A percentile compares a stretch with the other conserved stretches of the same genome.
phyloP scores from a whole-genome alignment of 768 basidiomycete species.

The Xanthoconium stramineum region DNA sequence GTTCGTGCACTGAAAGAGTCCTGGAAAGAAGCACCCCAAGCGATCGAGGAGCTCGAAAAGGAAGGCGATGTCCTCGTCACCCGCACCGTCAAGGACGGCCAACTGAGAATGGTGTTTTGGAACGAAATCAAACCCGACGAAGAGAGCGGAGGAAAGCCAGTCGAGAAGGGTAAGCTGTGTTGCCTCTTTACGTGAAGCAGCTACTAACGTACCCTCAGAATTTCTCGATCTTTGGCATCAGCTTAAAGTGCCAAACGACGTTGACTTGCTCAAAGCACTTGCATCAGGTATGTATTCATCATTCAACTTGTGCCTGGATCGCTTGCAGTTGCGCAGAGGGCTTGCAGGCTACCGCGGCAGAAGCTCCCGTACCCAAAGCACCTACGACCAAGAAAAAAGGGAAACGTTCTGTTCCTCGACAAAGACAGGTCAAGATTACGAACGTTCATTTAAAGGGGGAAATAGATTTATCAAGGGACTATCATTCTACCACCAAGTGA shows the following conservation, averaged over 20 bases:
- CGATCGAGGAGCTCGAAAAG: conserved; percentile 86
- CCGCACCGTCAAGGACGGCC: conserved; percentile 77
- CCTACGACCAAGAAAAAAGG: conserved; percentile 75
- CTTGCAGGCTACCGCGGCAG: conserved; percentile 72
- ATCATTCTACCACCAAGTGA: conserved; percentile 33
- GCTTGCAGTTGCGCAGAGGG: conserved; percentile 51
- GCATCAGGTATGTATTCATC: conserved; percentile 52
- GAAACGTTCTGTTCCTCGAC: conserved; percentile 67
- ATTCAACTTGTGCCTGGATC: background rate
- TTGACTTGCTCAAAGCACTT: conserved; percentile 75
- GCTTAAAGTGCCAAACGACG: conserved; percentile 81
- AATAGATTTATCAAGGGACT: conserved; percentile 82
- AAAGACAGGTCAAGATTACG: conserved; percentile 79
- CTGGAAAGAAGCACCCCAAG: conserved; percentile 83
- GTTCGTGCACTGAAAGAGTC: conserved; percentile 84
- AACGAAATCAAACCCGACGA: conserved; percentile 82
- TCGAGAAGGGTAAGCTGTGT: conserved; percentile 68
- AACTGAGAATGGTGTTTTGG: conserved; percentile 84
- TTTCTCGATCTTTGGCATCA: conserved; percentile 86
- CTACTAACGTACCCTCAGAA: conserved; percentile 44
- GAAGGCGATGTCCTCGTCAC: conserved; percentile 89
- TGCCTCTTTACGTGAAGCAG: background rate
- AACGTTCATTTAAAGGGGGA: conserved; percentile 85
- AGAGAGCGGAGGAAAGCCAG: conserved; percentile 62
- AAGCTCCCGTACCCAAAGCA: conserved; percentile 52